These are phyloP conservation scores for Euryodendron excelsum DNA, from an alignment of 148 eudicot genomes.

Conservation along the genomic window DNA sequence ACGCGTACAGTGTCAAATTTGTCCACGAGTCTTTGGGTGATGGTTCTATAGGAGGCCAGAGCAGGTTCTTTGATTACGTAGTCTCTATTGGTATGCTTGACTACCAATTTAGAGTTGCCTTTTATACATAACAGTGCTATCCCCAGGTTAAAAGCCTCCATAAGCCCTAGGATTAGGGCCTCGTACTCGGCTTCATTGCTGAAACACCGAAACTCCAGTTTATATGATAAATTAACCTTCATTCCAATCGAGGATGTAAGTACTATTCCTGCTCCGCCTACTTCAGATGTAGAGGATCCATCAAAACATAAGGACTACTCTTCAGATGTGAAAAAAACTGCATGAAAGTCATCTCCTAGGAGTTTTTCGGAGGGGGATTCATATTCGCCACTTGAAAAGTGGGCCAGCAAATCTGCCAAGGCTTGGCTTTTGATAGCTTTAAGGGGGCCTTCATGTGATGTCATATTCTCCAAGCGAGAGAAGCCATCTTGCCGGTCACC, in stretches of 20 bases:
- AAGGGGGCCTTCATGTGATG: too few relatives aligned
- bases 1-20: too few relatives aligned
- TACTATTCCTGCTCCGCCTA: too few relatives aligned
- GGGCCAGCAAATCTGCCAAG: too few relatives aligned
- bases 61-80: not conserved
- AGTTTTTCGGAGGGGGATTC: too few relatives aligned
- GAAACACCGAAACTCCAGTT: not conserved
- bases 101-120: not conserved
- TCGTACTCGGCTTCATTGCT: not conserved
- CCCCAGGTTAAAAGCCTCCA: too few relatives aligned
- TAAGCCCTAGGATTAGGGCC: too few relatives aligned
- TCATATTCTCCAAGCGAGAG: not conserved
- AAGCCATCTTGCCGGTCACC: not conserved
- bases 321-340: too few relatives aligned
- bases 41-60: not conserved
- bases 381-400: too few relatives aligned
- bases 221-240: not conserved
- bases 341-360: not conserved
- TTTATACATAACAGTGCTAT: not conserved
- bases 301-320: not conserved
- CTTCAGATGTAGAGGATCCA: not conserved
- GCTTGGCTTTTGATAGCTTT: too few relatives aligned
- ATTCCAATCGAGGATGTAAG: not conserved
- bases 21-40: not conserved
- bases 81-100: too few relatives aligned